These are phyloP conservation scores for Fusarium decemcellulare DNA, from an alignment of 2,329 filamentous ascomycete genomes.

Conservation along the genomic window DNA sequence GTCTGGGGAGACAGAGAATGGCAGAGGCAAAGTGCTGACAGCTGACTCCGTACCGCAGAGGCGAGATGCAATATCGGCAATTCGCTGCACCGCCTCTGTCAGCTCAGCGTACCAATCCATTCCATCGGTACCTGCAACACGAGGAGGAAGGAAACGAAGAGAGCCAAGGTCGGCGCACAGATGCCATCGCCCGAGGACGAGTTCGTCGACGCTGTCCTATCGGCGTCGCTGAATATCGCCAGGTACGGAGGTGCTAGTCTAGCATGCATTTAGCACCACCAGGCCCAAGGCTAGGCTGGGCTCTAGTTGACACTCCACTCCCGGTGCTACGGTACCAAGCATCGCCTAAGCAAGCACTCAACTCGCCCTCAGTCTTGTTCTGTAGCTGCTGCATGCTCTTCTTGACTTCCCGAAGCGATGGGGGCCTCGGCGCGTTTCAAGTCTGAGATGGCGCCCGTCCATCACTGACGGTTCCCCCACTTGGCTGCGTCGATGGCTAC, in stretches of 20 bases:
- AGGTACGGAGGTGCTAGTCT: background rate
- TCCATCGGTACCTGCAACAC: background rate
- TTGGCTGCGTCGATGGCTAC: constrained; percentile 11
- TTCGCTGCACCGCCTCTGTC: too few relatives aligned
- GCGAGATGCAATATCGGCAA: too few relatives aligned
- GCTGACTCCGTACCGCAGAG: too few relatives aligned
- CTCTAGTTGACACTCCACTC: too few relatives aligned
- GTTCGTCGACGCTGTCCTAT: constrained; percentile 4
- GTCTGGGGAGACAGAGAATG: too few relatives aligned
- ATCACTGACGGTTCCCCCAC: constrained; percentile 1
- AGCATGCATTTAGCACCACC: background rate
- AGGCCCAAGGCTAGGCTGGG: background rate
- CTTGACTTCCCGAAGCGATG: constrained; percentile 1
- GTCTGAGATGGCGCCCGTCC: constrained; percentile 39
- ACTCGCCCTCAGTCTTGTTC: background rate
- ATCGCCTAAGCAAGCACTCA: too few relatives aligned
- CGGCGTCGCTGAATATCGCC: background rate
- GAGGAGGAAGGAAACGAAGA: too few relatives aligned
- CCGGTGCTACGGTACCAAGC: too few relatives aligned
- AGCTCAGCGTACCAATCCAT: background rate
- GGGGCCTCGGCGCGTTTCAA: constrained; percentile 44
- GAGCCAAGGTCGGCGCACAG: too few relatives aligned
- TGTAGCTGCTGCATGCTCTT: constrained; percentile 22
- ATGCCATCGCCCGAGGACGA: background rate
- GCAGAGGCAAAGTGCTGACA: too few relatives aligned